phyloP scores from a whole-genome alignment of 2,329 filamentous ascomycete species.

The Cladophialophora bantiana region DNA sequence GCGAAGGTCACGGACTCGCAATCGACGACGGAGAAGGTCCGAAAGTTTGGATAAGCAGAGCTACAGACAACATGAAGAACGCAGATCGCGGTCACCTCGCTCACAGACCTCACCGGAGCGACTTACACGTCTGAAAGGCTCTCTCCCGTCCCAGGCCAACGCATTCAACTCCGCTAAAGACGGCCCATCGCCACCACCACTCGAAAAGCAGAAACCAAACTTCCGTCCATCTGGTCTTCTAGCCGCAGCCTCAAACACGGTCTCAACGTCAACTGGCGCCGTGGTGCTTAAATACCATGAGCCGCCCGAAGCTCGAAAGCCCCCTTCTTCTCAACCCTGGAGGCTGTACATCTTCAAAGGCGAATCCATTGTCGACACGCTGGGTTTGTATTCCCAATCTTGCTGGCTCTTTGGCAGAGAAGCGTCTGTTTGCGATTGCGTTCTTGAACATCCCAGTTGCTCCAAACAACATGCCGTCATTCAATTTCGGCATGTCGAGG shows the following conservation, averaged over 20 bases:
- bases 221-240: slow-evolving; percentile 80
- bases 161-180: slow-evolving; percentile 49
- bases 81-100: slow-evolving; percentile 33
- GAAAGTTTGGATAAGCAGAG: slow-evolving; percentile 13
- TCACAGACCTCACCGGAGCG: slow-evolving; percentile 25
- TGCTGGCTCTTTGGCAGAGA: slow-evolving; percentile 94
- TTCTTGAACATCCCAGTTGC: slow-evolving; percentile 87
- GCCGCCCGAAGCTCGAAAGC: slow-evolving; percentile 89
- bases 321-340: slow-evolving; percentile 79
- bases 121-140: slow-evolving; percentile 36
- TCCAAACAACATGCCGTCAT: slow-evolving; percentile 96
- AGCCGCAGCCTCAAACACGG: slow-evolving; percentile 85
- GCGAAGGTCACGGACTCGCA: slow-evolving; percentile 24
- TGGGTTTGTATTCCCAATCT: slow-evolving; percentile 76
- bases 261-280: slow-evolving; percentile 67
- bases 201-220: slow-evolving; percentile 85
- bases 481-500: slow-evolving; percentile 87
- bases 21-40: slow-evolving; percentile 20
- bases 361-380: slow-evolving; percentile 77
- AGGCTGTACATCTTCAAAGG: slow-evolving; percentile 93
- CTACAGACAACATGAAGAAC: slow-evolving; percentile 12
- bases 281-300: slow-evolving; percentile 96
- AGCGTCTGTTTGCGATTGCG: slow-evolving; percentile 77
- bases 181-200: slow-evolving; percentile 44
- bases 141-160: slow-evolving; percentile 56